Percentiles rank a stretch among this genome's conserved stretches.
phyloP scores from a whole-genome alignment of 179 eudicot species.

The Silene noctiflora region DNA sequence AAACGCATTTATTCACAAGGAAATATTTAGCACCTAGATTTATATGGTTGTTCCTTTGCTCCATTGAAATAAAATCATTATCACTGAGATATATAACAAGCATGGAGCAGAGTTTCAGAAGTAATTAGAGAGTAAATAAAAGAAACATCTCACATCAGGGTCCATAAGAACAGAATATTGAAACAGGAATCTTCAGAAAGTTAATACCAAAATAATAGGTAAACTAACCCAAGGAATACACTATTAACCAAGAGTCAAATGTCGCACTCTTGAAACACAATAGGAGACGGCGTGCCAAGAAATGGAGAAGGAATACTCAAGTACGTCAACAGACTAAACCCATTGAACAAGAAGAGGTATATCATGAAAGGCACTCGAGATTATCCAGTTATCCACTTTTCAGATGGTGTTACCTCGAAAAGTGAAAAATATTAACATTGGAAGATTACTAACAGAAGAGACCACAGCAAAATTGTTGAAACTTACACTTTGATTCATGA shows the following conservation, averaged over 20 bases:
- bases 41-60: neutral
- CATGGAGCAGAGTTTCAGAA: neutral
- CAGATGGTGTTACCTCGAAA: neutral
- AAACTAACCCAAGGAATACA: neutral
- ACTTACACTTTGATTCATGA: constrained; percentile 75
- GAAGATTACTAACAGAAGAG: constrained; percentile 5
- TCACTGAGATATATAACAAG: neutral
- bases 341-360: neutral
- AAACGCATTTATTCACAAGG: neutral
- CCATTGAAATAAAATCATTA: neutral
- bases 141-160: neutral
- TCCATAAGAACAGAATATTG: neutral
- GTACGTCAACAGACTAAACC: neutral
- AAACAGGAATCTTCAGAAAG: neutral
- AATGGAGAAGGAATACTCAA: constrained; percentile 6
- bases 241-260: neutral
- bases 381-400: neutral
- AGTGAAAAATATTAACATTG: neutral
- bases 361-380: constrained; percentile 8
- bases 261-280: neutral
- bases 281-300: neutral
- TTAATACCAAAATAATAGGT: neutral
- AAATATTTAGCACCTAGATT: neutral
- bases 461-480: neutral
- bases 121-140: neutral